Conservation (phyloP, 2,329 filamentous ascomycete species). For the Thelonectria rubi region DNA sequence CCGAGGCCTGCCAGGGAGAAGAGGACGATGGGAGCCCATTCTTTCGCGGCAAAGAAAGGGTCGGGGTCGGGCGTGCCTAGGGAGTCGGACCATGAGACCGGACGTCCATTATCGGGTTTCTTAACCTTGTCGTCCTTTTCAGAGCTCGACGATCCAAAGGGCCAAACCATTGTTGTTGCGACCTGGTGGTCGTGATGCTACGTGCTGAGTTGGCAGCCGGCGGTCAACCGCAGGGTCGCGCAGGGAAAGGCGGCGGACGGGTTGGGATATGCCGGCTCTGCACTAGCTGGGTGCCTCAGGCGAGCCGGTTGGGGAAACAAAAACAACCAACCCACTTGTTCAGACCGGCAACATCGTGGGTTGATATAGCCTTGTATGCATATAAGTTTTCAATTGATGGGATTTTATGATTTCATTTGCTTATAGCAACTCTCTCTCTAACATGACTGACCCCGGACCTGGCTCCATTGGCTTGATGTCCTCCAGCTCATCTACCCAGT, state of each 20-base stretch:
- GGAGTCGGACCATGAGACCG: slow-evolving; percentile 52
- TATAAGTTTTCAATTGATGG: slow-evolving; percentile 21
- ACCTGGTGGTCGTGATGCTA: slow-evolving; percentile 41
- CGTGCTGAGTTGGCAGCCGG: slow-evolving; percentile 26
- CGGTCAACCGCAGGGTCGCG: slow-evolving; percentile 12
- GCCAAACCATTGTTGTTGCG: slow-evolving; percentile 53
- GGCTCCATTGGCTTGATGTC: slow-evolving; percentile 4
- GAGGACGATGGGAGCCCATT: slow-evolving; percentile 52
- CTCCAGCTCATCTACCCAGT: slow-evolving; percentile 8
- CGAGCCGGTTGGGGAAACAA: slow-evolving; percentile 9
- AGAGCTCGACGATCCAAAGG: slow-evolving; percentile 47
- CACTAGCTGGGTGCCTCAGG: slow-evolving; percentile 41
- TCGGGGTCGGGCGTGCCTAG: slow-evolving; percentile 43
- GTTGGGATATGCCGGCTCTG: slow-evolving; percentile 28
- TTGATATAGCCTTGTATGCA: background rate
- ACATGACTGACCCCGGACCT: slow-evolving; percentile 12
- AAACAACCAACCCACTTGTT: background rate
- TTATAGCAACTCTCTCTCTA: slow-evolving; percentile 30
- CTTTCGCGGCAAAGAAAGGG: slow-evolving; percentile 48
- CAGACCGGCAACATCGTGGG: background rate
- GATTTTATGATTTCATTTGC: slow-evolving; percentile 40
- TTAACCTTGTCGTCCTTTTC: slow-evolving; percentile 38
- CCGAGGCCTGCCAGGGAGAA: slow-evolving; percentile 51
- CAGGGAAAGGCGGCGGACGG: slow-evolving; percentile 3
- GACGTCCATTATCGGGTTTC: slow-evolving; percentile 33